phyloP scores from a whole-genome alignment of 2,329 filamentous ascomycete genomes.

The Xylariaceae sp. region DNA sequence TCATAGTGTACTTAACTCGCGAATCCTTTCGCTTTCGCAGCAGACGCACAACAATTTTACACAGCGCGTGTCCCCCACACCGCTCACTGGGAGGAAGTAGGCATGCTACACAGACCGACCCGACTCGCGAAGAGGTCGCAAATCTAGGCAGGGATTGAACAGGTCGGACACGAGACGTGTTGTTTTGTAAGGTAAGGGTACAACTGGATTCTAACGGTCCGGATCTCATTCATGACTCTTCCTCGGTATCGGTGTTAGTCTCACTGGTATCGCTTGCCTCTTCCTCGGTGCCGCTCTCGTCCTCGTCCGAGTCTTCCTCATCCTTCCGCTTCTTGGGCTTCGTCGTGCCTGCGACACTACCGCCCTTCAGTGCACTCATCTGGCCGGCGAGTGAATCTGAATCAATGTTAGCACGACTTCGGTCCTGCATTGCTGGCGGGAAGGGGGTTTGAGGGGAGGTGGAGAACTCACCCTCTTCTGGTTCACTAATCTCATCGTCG shows the following conservation, averaged over 20 bases:
- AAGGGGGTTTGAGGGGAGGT: slow-evolving; percentile 1
- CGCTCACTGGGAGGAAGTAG: too few relatives aligned
- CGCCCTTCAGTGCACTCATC: slow-evolving; percentile 84
- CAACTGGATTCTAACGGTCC: neutral
- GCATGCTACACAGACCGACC: too few relatives aligned
- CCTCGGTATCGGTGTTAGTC: slow-evolving; percentile 70
- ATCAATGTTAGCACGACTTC: slow-evolving; percentile 32
- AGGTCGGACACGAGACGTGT: too few relatives aligned
- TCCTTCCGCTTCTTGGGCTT: slow-evolving; percentile 62
- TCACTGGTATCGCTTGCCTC: slow-evolving; percentile 68
- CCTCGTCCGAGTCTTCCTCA: slow-evolving; percentile 60
- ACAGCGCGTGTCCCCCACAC: too few relatives aligned
- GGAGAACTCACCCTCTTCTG: slow-evolving; percentile 81
- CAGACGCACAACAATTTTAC: too few relatives aligned
- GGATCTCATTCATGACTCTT: slow-evolving; percentile 50
- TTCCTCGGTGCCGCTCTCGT: slow-evolving; percentile 83
- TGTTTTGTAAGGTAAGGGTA: too few relatives aligned
- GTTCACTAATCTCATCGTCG: slow-evolving; percentile 96
- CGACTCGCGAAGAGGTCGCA: too few relatives aligned
- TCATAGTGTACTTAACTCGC: neutral
- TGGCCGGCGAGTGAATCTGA: slow-evolving; percentile 87
- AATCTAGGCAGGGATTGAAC: too few relatives aligned
- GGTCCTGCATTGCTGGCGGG: neutral
- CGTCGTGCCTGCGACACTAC: slow-evolving; percentile 52
- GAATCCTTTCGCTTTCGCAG: too few relatives aligned